Evolutionary conservation across 1,284 basidiomycete species (phyloP).

Genomic region (Omphalotus olearius): DNA sequence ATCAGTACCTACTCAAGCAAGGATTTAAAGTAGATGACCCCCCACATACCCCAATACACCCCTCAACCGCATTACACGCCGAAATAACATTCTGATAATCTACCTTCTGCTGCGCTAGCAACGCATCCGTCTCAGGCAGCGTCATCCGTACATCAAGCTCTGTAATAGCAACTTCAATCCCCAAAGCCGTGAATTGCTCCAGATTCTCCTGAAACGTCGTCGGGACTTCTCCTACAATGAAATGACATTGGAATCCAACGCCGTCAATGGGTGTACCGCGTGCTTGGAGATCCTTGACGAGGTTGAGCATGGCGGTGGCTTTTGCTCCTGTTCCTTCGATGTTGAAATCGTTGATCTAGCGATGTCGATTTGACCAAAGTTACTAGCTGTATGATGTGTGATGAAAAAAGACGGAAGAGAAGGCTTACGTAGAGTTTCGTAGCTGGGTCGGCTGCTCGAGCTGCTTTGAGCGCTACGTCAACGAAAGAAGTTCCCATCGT

Average conservation of each 20-base stretch:
- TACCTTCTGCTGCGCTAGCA: slow-evolving; percentile 43
- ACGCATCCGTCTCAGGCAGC: slow-evolving; percentile 41
- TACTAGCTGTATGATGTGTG: background rate
- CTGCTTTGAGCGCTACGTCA: slow-evolving; percentile 22
- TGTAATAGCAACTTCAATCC: slow-evolving; percentile 45
- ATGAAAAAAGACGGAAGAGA: background rate
- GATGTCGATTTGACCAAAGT: slow-evolving; percentile 12
- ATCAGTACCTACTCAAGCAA: background rate
- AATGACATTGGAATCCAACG: slow-evolving; percentile 41
- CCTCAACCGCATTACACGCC: slow-evolving; percentile 37
- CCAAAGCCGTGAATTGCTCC: slow-evolving; percentile 40
- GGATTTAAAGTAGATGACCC: background rate
- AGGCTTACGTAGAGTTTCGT: slow-evolving; percentile 17
- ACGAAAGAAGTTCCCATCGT: slow-evolving; percentile 21
- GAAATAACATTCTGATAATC: slow-evolving; percentile 43
- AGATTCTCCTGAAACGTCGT: slow-evolving; percentile 34
- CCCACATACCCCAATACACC: slow-evolving; percentile 34
- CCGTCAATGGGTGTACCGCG: slow-evolving; percentile 35
- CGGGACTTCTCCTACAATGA: slow-evolving; percentile 45
- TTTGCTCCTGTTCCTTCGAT: slow-evolving; percentile 30
- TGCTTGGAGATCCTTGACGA: slow-evolving; percentile 30
- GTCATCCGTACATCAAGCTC: slow-evolving; percentile 53
- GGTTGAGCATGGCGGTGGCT: slow-evolving; percentile 29
- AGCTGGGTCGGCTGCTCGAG: slow-evolving; percentile 21
- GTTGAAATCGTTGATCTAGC: slow-evolving; percentile 37